A percentile compares a stretch with the other conserved stretches of the same genome.
These are phyloP conservation scores for Nemania sp. DNA, from an alignment of 2,329 filamentous ascomycete genomes.

Conservation along the genomic window DNA sequence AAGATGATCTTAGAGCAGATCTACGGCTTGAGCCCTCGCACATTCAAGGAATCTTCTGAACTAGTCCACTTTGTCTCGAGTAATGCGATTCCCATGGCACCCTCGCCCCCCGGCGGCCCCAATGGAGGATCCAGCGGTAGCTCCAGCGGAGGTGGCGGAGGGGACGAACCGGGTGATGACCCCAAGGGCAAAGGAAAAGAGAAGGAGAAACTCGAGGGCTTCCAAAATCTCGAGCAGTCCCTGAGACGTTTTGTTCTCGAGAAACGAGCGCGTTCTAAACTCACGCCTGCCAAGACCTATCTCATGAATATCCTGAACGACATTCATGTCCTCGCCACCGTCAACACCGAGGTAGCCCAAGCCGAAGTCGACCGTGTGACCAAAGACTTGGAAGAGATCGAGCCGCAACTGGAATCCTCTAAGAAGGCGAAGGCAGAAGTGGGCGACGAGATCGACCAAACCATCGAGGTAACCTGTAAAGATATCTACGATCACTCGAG, in stretches of 20 bases:
- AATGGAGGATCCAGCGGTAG: slow-evolving; percentile 58
- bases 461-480: slow-evolving; percentile 82
- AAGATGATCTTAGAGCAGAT: slow-evolving; percentile 94
- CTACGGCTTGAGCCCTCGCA: slow-evolving; percentile 81
- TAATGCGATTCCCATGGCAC: slow-evolving; percentile 81
- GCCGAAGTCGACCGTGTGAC: slow-evolving; percentile 83
- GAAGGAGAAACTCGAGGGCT: slow-evolving; percentile 85
- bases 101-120: slow-evolving; percentile 58
- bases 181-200: slow-evolving; percentile 82
- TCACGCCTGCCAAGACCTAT: slow-evolving; percentile 94
- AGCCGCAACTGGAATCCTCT: slow-evolving; percentile 82
- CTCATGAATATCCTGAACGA: slow-evolving; percentile 91
- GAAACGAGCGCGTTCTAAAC: slow-evolving; percentile 91
- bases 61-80: slow-evolving; percentile 98
- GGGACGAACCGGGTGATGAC: slow-evolving; percentile 59
- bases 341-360: slow-evolving; percentile 86
- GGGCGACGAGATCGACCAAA: slow-evolving; percentile 76
- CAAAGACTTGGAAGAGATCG: slow-evolving; percentile 77
- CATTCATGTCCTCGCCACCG: slow-evolving; percentile 76
- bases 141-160: slow-evolving; percentile 58
- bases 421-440: slow-evolving; percentile 79
- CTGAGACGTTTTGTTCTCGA: slow-evolving; percentile 91
- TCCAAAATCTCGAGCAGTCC: slow-evolving; percentile 85
- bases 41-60: slow-evolving; percentile 88
- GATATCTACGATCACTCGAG: slow-evolving; percentile 86